Conservation (phyloP, 345 rosid genomes). For the Mallotus nudiflorus region DNA sequence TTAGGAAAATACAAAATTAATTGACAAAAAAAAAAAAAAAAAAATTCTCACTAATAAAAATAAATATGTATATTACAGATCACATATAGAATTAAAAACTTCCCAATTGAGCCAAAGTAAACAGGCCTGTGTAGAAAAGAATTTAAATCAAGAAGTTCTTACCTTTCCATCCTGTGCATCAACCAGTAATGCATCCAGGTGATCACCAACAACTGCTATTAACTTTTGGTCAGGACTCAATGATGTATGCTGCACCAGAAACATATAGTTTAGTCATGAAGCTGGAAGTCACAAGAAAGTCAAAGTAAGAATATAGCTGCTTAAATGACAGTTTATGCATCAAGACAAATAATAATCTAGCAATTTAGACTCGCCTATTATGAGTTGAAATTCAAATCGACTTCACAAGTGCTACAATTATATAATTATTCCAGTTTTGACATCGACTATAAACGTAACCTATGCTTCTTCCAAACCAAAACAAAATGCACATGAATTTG, state of each 20-base stretch:
- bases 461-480: neutral
- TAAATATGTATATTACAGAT: too few relatives aligned
- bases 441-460: neutral
- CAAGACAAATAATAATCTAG: too few relatives aligned
- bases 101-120: neutral
- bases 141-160: neutral
- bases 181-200: slow-evolving; percentile 51
- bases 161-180: slow-evolving; percentile 64
- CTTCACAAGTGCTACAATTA: neutral
- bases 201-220: slow-evolving; percentile 54
- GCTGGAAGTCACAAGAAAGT: neutral
- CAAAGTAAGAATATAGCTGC: neutral
- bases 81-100: too few relatives aligned
- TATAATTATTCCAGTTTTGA: neutral
- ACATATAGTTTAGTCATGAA: neutral
- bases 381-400: neutral
- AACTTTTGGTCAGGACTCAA: slow-evolving; percentile 54
- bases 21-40: too few relatives aligned
- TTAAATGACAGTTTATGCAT: neutral
- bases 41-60: too few relatives aligned
- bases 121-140: neutral
- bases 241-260: slow-evolving; percentile 59
- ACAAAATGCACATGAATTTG: neutral
- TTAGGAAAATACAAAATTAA: too few relatives aligned
- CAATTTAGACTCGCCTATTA: neutral